These are phyloP conservation scores for Colletotrichum trifolii DNA, from an alignment of 2,329 filamentous ascomycete genomes.

Conservation along the genomic window DNA sequence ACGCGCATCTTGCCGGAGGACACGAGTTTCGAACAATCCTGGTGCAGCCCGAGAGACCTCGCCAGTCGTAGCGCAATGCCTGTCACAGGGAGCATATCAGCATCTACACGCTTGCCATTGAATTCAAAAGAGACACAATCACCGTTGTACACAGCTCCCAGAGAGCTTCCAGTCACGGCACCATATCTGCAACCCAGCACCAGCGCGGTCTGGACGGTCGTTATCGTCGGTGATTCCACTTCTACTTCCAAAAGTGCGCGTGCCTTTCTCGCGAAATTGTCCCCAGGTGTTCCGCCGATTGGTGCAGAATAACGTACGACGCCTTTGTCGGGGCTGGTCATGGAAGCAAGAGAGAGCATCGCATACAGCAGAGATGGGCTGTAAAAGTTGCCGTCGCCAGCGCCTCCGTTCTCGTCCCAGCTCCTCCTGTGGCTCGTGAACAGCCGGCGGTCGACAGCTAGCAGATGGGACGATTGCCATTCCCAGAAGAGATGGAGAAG, in stretches of 20 bases:
- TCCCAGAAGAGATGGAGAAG: slow-evolving; percentile 30
- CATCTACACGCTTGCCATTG: not conserved
- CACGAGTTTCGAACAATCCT: slow-evolving; percentile 23
- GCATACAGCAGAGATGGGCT: slow-evolving; percentile 19
- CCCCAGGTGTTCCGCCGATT: slow-evolving; percentile 8
- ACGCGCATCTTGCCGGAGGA: slow-evolving; percentile 8
- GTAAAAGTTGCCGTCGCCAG: slow-evolving; percentile 7
- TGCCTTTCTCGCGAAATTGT: slow-evolving; percentile 19
- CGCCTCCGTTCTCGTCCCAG: slow-evolving; percentile 23
- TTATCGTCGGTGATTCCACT: slow-evolving; percentile 8
- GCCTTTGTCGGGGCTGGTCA: slow-evolving; percentile 29
- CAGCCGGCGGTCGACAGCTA: slow-evolving; percentile 15
- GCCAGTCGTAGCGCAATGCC: slow-evolving; percentile 28
- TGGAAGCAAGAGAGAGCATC: slow-evolving; percentile 21
- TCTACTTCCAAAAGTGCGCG: slow-evolving; percentile 8
- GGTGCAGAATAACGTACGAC: slow-evolving; percentile 26
- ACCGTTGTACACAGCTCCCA: slow-evolving; percentile 32
- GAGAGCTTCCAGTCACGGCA: not conserved
- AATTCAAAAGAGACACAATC: not conserved
- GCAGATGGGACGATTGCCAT: slow-evolving; percentile 22
- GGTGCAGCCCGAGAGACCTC: slow-evolving; percentile 8
- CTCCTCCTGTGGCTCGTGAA: slow-evolving; percentile 17
- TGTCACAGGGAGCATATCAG: not conserved
- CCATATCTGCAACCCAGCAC: slow-evolving; percentile 22
- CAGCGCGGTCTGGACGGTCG: slow-evolving; percentile 25